phyloP scores from a whole-genome alignment of 2,329 filamentous ascomycete species.

The Paracamarosporium sp. region DNA sequence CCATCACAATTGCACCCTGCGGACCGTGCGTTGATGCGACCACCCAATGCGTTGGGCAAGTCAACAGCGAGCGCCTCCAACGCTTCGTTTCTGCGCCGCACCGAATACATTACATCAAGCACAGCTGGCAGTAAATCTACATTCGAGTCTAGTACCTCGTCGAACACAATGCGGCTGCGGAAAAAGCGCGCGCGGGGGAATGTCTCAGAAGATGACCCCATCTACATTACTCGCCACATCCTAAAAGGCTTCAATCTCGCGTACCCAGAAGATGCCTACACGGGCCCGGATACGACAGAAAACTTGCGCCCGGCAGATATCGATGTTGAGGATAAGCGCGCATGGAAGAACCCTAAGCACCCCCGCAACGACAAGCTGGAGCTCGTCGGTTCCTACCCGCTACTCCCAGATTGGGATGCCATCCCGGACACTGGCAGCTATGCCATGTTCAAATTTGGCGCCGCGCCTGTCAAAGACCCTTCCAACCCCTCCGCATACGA shows the following conservation, averaged over 20 bases:
- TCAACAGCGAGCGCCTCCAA: slow-evolving; percentile 76
- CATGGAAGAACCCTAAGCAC: slow-evolving; percentile 67
- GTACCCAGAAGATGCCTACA: slow-evolving; percentile 69
- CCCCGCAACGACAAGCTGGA: slow-evolving; percentile 64
- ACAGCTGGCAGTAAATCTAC: slow-evolving; percentile 48
- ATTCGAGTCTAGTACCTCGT: slow-evolving; percentile 61
- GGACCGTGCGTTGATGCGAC: slow-evolving; percentile 83
- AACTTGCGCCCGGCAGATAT: slow-evolving; percentile 61
- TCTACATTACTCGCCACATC: slow-evolving; percentile 66
- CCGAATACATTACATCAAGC: slow-evolving; percentile 83
- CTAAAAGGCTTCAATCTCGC: slow-evolving; percentile 70
- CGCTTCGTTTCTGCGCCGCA: slow-evolving; percentile 92
- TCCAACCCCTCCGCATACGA: slow-evolving; percentile 57
- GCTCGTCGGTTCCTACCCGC: slow-evolving; percentile 65
- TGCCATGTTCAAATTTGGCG: slow-evolving; percentile 67
- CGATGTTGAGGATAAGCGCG: slow-evolving; percentile 61
- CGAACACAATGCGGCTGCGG: slow-evolving; percentile 48
- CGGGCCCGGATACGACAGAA: slow-evolving; percentile 67
- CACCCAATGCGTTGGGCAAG: slow-evolving; percentile 84
- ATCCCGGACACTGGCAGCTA: slow-evolving; percentile 65
- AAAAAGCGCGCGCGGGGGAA: slow-evolving; percentile 46
- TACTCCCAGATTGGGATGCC: slow-evolving; percentile 67
- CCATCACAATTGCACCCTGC: slow-evolving; percentile 77
- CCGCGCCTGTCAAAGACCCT: slow-evolving; percentile 60
- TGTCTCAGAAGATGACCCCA: slow-evolving; percentile 62